phyloP scores from a whole-genome alignment of 2,329 filamentous ascomycete genomes.

The Rhexocercosporidium sp. region DNA sequence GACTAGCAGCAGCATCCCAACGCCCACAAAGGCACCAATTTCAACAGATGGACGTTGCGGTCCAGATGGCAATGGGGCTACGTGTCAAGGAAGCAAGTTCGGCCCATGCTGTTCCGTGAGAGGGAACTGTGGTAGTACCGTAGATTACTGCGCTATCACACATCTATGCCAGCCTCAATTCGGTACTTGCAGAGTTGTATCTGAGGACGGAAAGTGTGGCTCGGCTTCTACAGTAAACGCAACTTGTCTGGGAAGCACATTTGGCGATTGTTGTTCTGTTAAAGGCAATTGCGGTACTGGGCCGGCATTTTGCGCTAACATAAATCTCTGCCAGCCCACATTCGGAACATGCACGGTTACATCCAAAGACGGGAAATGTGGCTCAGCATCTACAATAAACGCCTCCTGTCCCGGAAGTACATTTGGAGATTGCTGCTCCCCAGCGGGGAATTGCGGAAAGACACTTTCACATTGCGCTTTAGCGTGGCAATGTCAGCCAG shows the following conservation, averaged over 20 bases:
- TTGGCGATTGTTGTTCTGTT: constrained; percentile 1
- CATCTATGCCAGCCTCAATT: not conserved
- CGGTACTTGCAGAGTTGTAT: not conserved
- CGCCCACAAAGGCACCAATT: not conserved
- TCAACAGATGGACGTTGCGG: not conserved
- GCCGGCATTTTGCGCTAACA: not conserved
- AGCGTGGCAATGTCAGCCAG: too few relatives aligned
- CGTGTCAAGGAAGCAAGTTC: not conserved
- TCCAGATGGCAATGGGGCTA: not conserved
- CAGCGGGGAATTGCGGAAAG: not conserved
- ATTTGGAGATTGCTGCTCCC: constrained; percentile 10
- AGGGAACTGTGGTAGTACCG: not conserved
- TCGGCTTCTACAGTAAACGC: not conserved
- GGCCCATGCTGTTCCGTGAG: not conserved
- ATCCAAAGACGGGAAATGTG: constrained; percentile 12
- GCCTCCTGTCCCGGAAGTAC: not conserved
- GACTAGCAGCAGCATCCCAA: not conserved
- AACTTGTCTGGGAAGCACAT: not conserved
- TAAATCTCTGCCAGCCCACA: not conserved
- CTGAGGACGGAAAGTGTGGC: constrained; percentile 1
- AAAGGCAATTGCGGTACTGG: constrained; percentile 6
- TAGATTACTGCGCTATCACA: not conserved
- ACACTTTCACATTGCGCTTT: too few relatives aligned
- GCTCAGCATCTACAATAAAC: not conserved
- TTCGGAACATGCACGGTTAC: not conserved